Base-by-base conservation (phyloP, 2,329 filamentous ascomycete genomes). In the Phyllosticta citriasiana region DNA sequence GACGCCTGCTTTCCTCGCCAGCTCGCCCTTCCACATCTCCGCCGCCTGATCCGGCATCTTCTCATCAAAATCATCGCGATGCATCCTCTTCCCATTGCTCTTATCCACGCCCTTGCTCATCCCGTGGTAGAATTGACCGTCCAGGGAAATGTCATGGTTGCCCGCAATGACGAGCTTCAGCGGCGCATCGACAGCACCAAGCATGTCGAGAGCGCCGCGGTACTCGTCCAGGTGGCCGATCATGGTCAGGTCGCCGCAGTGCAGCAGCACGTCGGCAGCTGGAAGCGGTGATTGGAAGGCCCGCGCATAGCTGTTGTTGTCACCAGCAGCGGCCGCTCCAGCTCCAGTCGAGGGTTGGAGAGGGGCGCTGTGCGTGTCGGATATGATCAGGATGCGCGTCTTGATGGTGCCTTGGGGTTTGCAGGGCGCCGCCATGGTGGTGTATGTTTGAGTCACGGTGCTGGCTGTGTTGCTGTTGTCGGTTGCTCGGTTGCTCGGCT, bases 111-210 rank as follows among this genome's bases (percentile, higher is more conserved):
- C 56, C 22, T 54, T 27, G 40, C 53, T 59, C 35, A 19, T 6
- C 6, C 52, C 57, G n/a, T 56, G 53, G 65, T 80, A 82, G 67
- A 79, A 82, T 0, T 71, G 69, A 50, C 75, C 72, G 64, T 87
- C 83, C 0, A 86, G 75, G 3, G 78, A 80, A 53, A 84, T 73
- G 66, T 86, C 84, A 70, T 87, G 84, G 66, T 86, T 86, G 0
- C 84, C 84, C 0, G 84, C 79, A 63, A 87, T 85, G 22, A 86
- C 79, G 25, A 87, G 73, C 66, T 86, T 87, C 4, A 86, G 69
- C 8, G 79, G 77, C 1, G 82, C 82, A 14, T 80, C 72, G 40
- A 82, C 77, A 0, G 66, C 65, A 12, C 72, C 69, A 6, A 86
- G 73, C 71, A 82, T 76, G 4, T 74, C 66, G 14, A 84, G 66